phyloP scores from a whole-genome alignment of 768 basidiomycete genomes.

The Hydnomerulius pinastri region DNA sequence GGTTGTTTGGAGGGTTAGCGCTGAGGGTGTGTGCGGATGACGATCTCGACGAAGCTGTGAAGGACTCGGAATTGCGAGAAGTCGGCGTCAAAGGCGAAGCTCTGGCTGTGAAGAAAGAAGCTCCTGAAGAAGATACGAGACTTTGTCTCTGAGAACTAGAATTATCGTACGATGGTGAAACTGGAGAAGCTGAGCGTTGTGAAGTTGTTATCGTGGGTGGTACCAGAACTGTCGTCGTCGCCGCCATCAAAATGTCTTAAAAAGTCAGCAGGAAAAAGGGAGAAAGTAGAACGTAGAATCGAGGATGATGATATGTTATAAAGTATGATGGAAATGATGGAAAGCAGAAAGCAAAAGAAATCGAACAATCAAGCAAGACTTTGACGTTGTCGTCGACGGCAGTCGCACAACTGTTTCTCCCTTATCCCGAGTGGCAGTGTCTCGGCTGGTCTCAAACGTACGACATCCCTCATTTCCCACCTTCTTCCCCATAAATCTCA shows the following conservation, averaged over 20 bases:
- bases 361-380: neutral
- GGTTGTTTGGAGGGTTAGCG: slow-evolving; percentile 14
- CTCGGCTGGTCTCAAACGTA: too few relatives aligned
- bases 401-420: neutral
- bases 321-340: neutral
- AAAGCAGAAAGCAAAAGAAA: neutral
- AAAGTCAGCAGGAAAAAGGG: neutral
- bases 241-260: slow-evolving; percentile 8
- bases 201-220: slow-evolving; percentile 20
- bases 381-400: neutral
- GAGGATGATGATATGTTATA: too few relatives aligned
- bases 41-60: slow-evolving; percentile 32
- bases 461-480: neutral
- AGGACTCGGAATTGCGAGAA: slow-evolving; percentile 22
- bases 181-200: slow-evolving; percentile 13
- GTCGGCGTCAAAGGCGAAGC: slow-evolving; percentile 24
- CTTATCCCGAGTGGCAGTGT: slow-evolving; percentile 15
- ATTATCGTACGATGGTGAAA: slow-evolving; percentile 13
- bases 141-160: slow-evolving; percentile 21
- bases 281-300: too few relatives aligned
- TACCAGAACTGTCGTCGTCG: slow-evolving; percentile 9
- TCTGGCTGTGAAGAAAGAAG: slow-evolving; percentile 29
- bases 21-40: slow-evolving; percentile 37
- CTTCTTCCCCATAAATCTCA: neutral
- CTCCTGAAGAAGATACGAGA: slow-evolving; percentile 25